phyloP scores from a whole-genome alignment of 2,329 filamentous ascomycete genomes.

The Neurospora crassa region DNA sequence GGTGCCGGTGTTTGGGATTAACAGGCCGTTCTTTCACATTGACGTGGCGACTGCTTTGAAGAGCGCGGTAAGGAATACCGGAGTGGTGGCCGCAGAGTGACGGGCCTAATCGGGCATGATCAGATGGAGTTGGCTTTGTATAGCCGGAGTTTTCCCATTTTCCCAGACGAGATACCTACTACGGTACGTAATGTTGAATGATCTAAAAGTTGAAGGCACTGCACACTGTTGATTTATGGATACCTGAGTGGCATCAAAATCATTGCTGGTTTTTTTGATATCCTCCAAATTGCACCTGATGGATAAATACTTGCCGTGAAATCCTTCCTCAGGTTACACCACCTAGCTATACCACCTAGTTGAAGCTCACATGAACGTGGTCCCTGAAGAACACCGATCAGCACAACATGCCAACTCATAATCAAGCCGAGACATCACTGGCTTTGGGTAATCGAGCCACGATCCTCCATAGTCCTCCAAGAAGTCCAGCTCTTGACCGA shows the following conservation, averaged over 20 bases:
- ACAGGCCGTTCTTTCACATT: constrained; percentile 39
- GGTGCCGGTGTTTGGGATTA: constrained; percentile 28
- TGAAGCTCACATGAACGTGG: constrained; percentile 24
- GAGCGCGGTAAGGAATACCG: constrained; percentile 18
- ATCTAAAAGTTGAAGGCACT: neutral
- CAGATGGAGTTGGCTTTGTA: neutral
- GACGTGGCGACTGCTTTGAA: constrained; percentile 35
- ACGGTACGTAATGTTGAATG: neutral
- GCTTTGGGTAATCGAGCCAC: constrained; percentile 30
- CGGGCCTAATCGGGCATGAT: neutral
- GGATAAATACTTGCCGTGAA: neutral
- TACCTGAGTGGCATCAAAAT: neutral
- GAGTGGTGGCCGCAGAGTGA: neutral
- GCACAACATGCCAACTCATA: neutral
- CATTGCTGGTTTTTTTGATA: neutral
- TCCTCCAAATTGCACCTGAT: neutral
- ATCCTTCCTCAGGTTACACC: neutral
- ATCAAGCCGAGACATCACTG: constrained; percentile 16
- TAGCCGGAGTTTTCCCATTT: neutral
- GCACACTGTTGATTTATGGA: neutral
- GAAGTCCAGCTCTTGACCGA: constrained; percentile 28
- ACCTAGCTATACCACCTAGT: constrained; percentile 11
- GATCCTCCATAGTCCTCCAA: constrained; percentile 34
- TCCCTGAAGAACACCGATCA: constrained; percentile 13
- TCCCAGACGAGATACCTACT: neutral